Base-by-base conservation (phyloP, 2,329 filamentous ascomycete species). In the Ceratocystis smalleyi region DNA sequence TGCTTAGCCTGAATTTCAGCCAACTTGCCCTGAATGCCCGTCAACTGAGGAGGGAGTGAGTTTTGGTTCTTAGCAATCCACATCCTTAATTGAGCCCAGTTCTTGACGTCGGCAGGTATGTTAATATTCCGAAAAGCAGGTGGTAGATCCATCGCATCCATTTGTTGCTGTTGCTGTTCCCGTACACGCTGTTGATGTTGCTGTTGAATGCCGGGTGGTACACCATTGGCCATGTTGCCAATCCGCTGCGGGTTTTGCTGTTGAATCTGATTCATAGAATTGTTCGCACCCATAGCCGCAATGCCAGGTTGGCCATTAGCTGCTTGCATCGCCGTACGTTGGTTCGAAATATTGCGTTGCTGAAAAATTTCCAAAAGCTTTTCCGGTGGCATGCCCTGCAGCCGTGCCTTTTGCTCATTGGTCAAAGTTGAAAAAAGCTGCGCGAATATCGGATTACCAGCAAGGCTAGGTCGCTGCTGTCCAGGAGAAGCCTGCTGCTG, bases 121-220 rank as follows among this genome's bases (percentile, higher is more conserved):
- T 70, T 69, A 2, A 74, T 69, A 1, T 72, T 68, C 15, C 72
- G 69, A 15, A 75, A 67, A 4, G 78, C 68, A 1, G 69, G 68
- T 0, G 77, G 78, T 0, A 81, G 67, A 10, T 81, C 78, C 76
- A 81, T 76, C 8, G 68, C 72, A 66, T 81, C 78, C 76, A 81
- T 47, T 47, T 61, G 40, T 8, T 61, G 59, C 4, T 43, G 59
- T 6, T 55, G 24, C 8, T 57, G 27, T 35, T 79, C 65, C 10
- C 35, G 35, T 5, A 15, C 10, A 15, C 35, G 35, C 35, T 40
- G 35, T 1, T 27, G 27, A 5, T 55, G 49, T 30, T 77, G 76
- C 3, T 70, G 69, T 59, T 64, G 60, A 45, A 62, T 47, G 27
- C 67, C 66, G 8, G 32, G n/a, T 4, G 43, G 62, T 12, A 10